These are phyloP conservation scores for Dicorynia guianensis DNA, from an alignment of 306 rosid genomes.

Conservation along the genomic window DNA sequence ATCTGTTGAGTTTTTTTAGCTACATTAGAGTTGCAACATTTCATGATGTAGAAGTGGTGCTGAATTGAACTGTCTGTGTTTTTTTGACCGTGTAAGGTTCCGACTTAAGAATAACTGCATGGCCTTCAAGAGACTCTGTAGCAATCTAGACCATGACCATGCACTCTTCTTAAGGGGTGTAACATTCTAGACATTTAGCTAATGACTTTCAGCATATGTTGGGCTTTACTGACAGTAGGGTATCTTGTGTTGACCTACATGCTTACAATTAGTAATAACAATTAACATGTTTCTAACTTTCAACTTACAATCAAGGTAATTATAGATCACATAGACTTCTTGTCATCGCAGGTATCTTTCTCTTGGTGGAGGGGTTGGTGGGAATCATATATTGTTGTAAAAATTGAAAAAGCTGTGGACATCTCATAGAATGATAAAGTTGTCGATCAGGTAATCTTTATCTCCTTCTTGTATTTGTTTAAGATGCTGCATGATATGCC, in stretches of 20 bases:
- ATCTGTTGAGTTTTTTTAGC: too few relatives aligned
- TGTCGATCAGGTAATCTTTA: not conserved
- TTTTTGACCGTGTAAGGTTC: too few relatives aligned
- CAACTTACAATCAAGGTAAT: not conserved
- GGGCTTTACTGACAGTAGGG: not conserved
- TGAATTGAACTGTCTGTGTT: too few relatives aligned
- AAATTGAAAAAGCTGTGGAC: not conserved
- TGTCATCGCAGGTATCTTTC: not conserved
- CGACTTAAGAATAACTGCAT: too few relatives aligned
- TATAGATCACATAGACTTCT: not conserved
- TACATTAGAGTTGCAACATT: too few relatives aligned
- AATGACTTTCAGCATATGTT: not conserved
- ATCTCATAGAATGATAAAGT: not conserved
- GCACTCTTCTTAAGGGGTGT: not conserved
- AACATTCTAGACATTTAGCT: conserved; percentile 3
- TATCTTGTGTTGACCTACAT: not conserved
- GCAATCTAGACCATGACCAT: not conserved
- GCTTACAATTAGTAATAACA: not conserved
- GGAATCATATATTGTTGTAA: not conserved
- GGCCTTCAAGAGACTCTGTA: too few relatives aligned
- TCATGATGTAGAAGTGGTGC: too few relatives aligned
- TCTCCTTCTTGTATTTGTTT: not conserved
- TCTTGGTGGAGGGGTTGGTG: not conserved
- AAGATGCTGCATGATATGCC: not conserved
- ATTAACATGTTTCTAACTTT: not conserved